These are phyloP conservation scores for Platismatia glauca DNA, from an alignment of 495 filamentous ascomycete genomes.

Conservation along the genomic window DNA sequence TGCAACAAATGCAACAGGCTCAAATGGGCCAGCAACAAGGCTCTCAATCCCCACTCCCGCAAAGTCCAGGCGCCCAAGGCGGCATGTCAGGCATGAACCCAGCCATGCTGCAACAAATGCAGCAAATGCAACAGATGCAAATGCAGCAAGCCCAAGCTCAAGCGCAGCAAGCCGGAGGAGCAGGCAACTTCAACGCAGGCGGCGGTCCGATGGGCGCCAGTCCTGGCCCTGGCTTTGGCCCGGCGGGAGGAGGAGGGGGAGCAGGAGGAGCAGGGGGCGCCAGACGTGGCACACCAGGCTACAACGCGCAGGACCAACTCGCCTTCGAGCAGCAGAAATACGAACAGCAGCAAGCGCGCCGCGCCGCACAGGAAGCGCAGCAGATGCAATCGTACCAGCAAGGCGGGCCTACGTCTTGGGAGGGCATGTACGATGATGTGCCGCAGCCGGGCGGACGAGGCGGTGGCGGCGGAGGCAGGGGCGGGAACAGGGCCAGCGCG, in stretches of 20 bases:
- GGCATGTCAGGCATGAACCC: conserved; percentile 63
- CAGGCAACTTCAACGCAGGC: conserved; percentile 10
- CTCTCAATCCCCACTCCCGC: conserved; percentile 16
- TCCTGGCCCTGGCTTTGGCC: conserved; percentile 16
- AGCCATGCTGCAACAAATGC: conserved; percentile 82
- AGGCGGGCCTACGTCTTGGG: conserved; percentile 74
- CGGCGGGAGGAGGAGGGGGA: background rate
- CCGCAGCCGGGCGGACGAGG: conserved; percentile 64
- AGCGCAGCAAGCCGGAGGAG: conserved; percentile 18
- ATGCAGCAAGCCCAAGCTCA: conserved; percentile 22
- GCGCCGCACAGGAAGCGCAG: conserved; percentile 42
- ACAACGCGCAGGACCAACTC: conserved; percentile 68
- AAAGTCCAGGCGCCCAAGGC: conserved; percentile 25
- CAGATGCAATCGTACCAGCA: conserved; percentile 29
- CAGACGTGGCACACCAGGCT: conserved; percentile 42
- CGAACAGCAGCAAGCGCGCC: conserved; percentile 58
- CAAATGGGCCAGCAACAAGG: conserved; percentile 31
- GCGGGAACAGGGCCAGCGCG: conserved; percentile 27
- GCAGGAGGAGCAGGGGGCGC: conserved; percentile 18
- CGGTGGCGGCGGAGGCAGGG: conserved; percentile 37
- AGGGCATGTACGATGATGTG: conserved; percentile 99
- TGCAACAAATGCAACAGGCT: conserved; percentile 42
- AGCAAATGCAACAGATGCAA: conserved; percentile 55
- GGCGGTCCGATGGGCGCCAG: conserved; percentile 19
- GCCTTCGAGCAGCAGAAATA: conserved; percentile 86